A percentile compares a stretch with the other conserved stretches of the same genome.
Conservation (phyloP, 805 yeast species). For the Hyphopichia homilentoma region DNA sequence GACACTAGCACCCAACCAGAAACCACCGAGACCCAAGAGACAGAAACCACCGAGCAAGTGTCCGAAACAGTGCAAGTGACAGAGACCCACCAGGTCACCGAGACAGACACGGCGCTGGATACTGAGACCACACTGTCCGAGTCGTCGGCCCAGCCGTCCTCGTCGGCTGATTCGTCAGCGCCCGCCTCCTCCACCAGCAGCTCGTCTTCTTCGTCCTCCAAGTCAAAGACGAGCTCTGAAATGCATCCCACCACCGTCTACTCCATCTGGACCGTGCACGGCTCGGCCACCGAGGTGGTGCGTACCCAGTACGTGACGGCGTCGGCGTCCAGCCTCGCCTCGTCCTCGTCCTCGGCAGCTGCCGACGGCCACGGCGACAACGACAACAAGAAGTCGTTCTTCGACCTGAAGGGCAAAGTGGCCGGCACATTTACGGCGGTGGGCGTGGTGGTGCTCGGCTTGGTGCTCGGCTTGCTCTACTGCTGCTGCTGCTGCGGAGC, state of each 20-base stretch:
- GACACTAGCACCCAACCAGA: conserved; percentile 5
- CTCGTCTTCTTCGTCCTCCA: conserved; percentile 8
- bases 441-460: conserved; percentile 54
- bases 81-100: conserved; percentile 6
- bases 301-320: conserved; percentile 15
- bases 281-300: conserved; percentile 6
- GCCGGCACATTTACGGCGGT: conserved; percentile 84
- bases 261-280: conserved; percentile 14
- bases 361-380: not conserved
- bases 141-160: conserved; percentile 6
- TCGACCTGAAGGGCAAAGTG: conserved; percentile 68
- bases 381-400: conserved; percentile 42
- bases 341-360: conserved; percentile 1
- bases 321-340: conserved; percentile 3
- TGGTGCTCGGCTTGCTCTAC: conserved; percentile 40
- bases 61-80: conserved; percentile 13
- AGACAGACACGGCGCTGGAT: conserved; percentile 2
- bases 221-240: conserved; percentile 10
- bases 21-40: conserved; percentile 4
- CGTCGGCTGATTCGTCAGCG: conserved; percentile 14
- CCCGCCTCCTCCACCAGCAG: conserved; percentile 15
- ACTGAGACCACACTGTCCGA: conserved; percentile 7
- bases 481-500: conserved; percentile 29
- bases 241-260: conserved; percentile 8
- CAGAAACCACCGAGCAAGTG: conserved; percentile 3